Evolutionary conservation across 2,329 filamentous ascomycete species (phyloP).

Genomic region (Alternaria angustiovoidea): DNA sequence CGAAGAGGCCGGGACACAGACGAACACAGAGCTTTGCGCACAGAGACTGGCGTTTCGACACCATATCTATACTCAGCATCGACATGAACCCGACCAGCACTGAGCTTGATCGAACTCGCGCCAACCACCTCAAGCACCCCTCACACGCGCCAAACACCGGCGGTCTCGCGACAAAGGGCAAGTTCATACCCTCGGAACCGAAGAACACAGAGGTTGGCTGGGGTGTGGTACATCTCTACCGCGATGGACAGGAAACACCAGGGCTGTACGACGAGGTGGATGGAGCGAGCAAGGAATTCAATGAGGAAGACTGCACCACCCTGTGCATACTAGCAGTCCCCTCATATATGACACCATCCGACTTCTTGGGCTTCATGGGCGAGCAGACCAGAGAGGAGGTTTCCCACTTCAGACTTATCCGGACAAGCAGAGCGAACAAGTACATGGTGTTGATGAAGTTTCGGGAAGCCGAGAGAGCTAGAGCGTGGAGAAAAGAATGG

Average conservation of each 20-base stretch:
- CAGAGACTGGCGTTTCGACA: constrained; percentile 82
- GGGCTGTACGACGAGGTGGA: constrained; percentile 63
- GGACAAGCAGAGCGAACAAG: constrained; percentile 85
- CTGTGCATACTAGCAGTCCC: constrained; percentile 94
- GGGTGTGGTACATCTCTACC: constrained; percentile 93
- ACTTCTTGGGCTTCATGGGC: constrained; percentile 90
- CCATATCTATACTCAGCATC: constrained; percentile 81
- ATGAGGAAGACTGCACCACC: constrained; percentile 77
- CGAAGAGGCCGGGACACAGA: constrained; percentile 36
- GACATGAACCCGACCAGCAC: constrained; percentile 65
- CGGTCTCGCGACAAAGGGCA: constrained; percentile 82
- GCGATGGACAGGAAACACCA: constrained; percentile 79
- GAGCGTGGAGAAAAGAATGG: constrained; percentile 83
- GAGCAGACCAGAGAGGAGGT: constrained; percentile 86
- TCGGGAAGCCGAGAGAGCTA: constrained; percentile 75
- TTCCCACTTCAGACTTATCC: constrained; percentile 92
- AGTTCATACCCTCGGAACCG: constrained; percentile 74
- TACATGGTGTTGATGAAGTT: constrained; percentile 98
- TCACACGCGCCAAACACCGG: constrained; percentile 51
- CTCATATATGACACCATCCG: constrained; percentile 88
- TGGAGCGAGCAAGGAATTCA: constrained; percentile 45
- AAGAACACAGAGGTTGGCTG: constrained; percentile 82
- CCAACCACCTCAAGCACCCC: constrained; percentile 52
- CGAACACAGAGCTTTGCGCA: constrained; percentile 43
- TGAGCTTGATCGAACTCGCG: constrained; percentile 42